Evolutionary conservation across 495 filamentous ascomycete genomes (phyloP).

Genomic region (Podospora tetraspora): DNA sequence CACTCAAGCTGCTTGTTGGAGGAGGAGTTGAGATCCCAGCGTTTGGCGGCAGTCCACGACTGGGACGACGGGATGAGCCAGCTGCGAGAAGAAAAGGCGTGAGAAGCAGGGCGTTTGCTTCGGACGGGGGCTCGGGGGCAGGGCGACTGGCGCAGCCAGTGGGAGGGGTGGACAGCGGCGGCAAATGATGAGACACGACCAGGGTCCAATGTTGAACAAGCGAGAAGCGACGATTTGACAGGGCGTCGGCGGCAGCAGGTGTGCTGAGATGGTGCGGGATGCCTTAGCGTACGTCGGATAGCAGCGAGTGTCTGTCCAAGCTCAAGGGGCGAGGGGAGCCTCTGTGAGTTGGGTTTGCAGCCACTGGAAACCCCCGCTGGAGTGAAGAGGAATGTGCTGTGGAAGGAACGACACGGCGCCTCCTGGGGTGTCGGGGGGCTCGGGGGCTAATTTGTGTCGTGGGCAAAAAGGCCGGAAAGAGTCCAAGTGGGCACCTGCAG

Average conservation of each 20-base stretch:
- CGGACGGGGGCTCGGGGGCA: not conserved
- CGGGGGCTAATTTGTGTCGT: constrained; percentile 20
- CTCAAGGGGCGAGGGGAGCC: constrained; percentile 18
- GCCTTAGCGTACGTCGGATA: constrained; percentile 31
- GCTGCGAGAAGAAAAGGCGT: not conserved
- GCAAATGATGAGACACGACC: constrained; percentile 24
- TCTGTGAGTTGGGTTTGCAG: not conserved
- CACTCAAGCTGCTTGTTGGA: no score
- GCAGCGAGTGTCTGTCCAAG: constrained; percentile 23
- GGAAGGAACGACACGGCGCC: not conserved
- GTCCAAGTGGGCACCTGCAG: not conserved
- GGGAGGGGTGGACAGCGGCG: constrained; percentile 29
- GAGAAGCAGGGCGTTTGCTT: constrained; percentile 1
- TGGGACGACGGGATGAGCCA: constrained; percentile 1
- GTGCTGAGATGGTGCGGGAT: constrained; percentile 30
- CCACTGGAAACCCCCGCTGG: constrained; percentile 1
- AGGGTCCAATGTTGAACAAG: constrained; percentile 24
- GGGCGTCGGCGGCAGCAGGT: constrained; percentile 30
- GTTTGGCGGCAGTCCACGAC: not conserved
- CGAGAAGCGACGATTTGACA: constrained; percentile 33
- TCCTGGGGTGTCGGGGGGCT: not conserved
- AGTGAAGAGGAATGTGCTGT: not conserved
- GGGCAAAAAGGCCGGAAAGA: constrained; percentile 19
- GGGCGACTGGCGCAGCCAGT: constrained; percentile 19
- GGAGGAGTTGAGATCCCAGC: not conserved